Evolutionary conservation across 768 basidiomycete species (phyloP), one percentile per base, ranked within the genome.

Genomic region (Stropharia rugosoannulata): DNA sequence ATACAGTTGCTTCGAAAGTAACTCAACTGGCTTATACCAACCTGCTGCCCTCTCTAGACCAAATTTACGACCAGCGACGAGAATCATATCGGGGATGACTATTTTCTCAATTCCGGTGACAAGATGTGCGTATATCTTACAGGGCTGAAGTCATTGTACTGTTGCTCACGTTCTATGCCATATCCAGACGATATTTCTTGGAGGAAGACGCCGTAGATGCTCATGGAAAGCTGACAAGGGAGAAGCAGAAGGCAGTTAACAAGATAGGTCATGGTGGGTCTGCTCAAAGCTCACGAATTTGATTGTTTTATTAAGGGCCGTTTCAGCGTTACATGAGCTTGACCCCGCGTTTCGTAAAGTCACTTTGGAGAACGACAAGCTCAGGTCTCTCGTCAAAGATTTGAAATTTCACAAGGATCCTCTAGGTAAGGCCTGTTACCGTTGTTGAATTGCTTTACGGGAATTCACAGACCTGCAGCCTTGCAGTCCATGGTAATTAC

Each of bases 401-500:
- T 76, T 99, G 25, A 81, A 81, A 49, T 92, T 90, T 66, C 94
- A 98, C 68, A 78, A 77, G 54, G 88, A 95, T 70, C 96, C 96
- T 7, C 86, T 86, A 43, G 89, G 91, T 89, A 61, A 62, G 82
- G 66, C 9, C 2, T 5, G 22, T 51, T 13, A 18, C 19, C 27
- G n/a, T 49, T 35, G 44, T 5, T 1, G 22, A 7, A 8, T 29
- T 36, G 22, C 4, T 37, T 19, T 22, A 22, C 38, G 5, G 38
- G 27, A 46, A 35, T 29, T 55, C 32, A 8, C 16, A 39, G 19
- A 52, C 47, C 10, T 15, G 29, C 61, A 89, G 95, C 91, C 2
- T 75, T 95, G 32, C 94, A 96, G 66, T 93, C 90, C 2, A 97
- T 97, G 95, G 78, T 96, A 32, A 99, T 98, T 57, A 94, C 88